Base-by-base conservation (phyloP, 2,329 filamentous ascomycete genomes). In the Paraphaeosphaeria minitans region DNA sequence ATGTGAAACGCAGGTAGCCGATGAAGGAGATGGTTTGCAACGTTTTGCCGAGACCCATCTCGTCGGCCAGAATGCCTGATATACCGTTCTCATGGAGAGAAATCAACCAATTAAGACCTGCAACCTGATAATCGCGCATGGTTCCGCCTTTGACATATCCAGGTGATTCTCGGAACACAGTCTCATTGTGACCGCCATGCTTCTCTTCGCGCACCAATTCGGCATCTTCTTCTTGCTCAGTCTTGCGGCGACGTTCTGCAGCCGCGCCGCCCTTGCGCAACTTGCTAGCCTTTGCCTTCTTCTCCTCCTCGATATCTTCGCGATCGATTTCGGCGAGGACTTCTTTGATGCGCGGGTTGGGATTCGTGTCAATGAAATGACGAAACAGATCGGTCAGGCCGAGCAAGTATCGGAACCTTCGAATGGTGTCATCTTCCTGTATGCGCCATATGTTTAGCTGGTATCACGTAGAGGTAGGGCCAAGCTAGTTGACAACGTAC, bases 21-120 rank as follows among this genome's bases (percentile, higher is more conserved):
- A 99, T 81, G 79, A 99, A 99, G 1, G 95, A 90, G 60, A 99
- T 99, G 0, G 95, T 99, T 79, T 99, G 95, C 29, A 99, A 80
- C 0, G 95, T 99, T 83, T 99, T 99, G 71, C 95, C 95, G 21
- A 99, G 84, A 78, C 95, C 95, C 95, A 99, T 99, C 80, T 99
- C 95, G 73, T 99, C 95, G 61, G 95, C 95, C 51, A 99, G 82
- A 63, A 99, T 99, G 67, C 95, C 95, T 21, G 94, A 98, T 66
- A 99, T 99, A 81, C 95, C 95, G 71, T 99, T 99, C 78, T 99
- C 95, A 71, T 99, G 95, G 6, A 99, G 84, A 13, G 93, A 98
- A 67, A 99, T 93, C 47, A 99, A 85, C 95, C 95, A 99, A 77
- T 99, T 99, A 66, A 99, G 83, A 66, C 95, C 95, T 35, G 92